Evolutionary conservation across 1,284 basidiomycete species (phyloP), one percentile per base, ranked within the genome.

Genomic region (Heterobasidion irregulare): DNA sequence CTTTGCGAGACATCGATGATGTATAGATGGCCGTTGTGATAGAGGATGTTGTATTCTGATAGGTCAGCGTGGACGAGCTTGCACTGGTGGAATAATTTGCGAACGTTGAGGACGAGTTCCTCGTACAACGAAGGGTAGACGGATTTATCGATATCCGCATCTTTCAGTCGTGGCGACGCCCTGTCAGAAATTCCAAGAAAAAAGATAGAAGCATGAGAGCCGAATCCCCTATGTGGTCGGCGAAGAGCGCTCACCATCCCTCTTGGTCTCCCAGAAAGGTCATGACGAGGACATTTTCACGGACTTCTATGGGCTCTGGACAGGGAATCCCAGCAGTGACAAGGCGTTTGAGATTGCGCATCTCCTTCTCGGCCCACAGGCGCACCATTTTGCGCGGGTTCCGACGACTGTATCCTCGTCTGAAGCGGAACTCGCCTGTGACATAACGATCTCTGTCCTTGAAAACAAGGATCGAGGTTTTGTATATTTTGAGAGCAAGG

Each of bases 361-460:
- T 89, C 70, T 99, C 97, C 72, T 99, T 99, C 71, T 99, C 97
- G 0, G 97, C 97, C 97, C 97, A 99, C 7, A 99, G 74, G 10
- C 93, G 82, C 15, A 99, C 96, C 96, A 99, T 99, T 73, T 99
- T 99, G 44, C 97, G 84, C 8, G 97, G 96, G 67, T 99, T 99
- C 61, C 84, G 85, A 52, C 88, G 86, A 61, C 87, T 87, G 70
- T 99, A 99, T 7, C 96, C 96, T 59, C 89, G 83, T 43, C 93
- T 80, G 74, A 99, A 99, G 8, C 97, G 86, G 66, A 91, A 89
- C 68, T 99, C 97, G 50, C 88, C 87, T 0, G 85, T 83, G 36
- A 98, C 94, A 69, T 98, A 98, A 56, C 91, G 89, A 66, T 97
- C 94, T 10, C 97, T 85, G 64, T 98, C 92, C 69, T 98, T 97